Evolutionary conservation across 2,329 filamentous ascomycete species (phyloP).

Genomic region (Penicillium verrucosum): DNA sequence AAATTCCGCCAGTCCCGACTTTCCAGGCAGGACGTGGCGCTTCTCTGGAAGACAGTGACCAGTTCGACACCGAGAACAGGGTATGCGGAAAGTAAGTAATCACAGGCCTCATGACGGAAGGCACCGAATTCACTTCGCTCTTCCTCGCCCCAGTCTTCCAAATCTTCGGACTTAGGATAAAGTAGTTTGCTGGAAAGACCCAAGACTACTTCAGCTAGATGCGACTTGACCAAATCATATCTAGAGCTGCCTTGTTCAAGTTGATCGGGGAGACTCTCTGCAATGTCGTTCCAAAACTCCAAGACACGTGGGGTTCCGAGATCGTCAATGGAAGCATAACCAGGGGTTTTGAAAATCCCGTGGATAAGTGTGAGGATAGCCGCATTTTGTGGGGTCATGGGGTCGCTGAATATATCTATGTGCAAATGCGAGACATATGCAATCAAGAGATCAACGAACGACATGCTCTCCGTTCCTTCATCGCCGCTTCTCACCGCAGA

Average conservation of each 20-base stretch:
- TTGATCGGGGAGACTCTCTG: slow-evolving; percentile 37
- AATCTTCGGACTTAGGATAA: slow-evolving; percentile 35
- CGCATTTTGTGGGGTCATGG: slow-evolving; percentile 31
- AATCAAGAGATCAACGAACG: slow-evolving; percentile 41
- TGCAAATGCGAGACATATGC: slow-evolving; percentile 35
- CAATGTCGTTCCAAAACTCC: slow-evolving; percentile 45
- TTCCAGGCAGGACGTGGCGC: slow-evolving; percentile 32
- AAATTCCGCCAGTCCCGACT: slow-evolving; percentile 42
- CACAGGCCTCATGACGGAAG: slow-evolving; percentile 46
- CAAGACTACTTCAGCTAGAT: slow-evolving; percentile 40
- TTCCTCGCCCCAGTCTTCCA: slow-evolving; percentile 42
- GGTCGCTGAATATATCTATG: slow-evolving; percentile 31
- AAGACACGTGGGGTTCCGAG: slow-evolving; percentile 35
- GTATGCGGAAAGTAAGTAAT: slow-evolving; percentile 45
- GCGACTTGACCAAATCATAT: slow-evolving; percentile 34
- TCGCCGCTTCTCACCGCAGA: slow-evolving; percentile 34
- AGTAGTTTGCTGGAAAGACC: slow-evolving; percentile 44
- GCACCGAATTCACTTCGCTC: slow-evolving; percentile 43
- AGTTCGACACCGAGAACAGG: slow-evolving; percentile 43
- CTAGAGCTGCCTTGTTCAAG: slow-evolving; percentile 27
- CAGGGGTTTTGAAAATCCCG: slow-evolving; percentile 39
- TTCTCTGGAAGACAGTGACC: slow-evolving; percentile 42
- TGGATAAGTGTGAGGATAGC: slow-evolving; percentile 38
- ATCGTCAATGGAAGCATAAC: slow-evolving; percentile 42
- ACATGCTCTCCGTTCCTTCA: slow-evolving; percentile 38